Base-by-base conservation (phyloP, 1,284 basidiomycete genomes). In the Tetrapyrgos nigripes region DNA sequence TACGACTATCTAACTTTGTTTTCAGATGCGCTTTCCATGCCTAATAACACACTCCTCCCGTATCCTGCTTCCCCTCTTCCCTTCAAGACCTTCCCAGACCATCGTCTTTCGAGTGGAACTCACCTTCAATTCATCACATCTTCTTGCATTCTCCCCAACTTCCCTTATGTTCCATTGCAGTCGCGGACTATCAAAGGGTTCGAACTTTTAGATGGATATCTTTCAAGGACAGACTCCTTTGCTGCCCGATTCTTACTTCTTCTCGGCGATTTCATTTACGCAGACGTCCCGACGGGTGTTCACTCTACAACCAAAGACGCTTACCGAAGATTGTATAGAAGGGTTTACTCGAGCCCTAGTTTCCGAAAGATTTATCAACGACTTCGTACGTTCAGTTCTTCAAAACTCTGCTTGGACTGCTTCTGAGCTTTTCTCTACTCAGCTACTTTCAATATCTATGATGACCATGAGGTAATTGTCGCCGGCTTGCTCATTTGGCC, bases 261-360 rank as follows among this genome's bases (percentile, higher is more conserved):
- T 68, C 72, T 90, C 52, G 88, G 89, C 2, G 89, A 93, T 67
- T 88, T 90, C 65, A 88, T 93, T 65, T 92, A 93, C 64, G 88
- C 87, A 5, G 91, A 93, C 67, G 85, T 92, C 1, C 91, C 91
- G n/a, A n/a, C n/a, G n/a, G 3, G 61, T 79, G 13, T 88, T 85
- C 70, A 79, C n/a, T 81, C 55, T 86, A 87, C 3, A 83, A 86
- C 60, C 58, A 71, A 74, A 56, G 81, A 86, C 53, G 79, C 81
- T 6, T 91, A 89, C 68, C 73, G 82, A 58, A 79, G 87, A 43
- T 76, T 89, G 17, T 92, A 92, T 67, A 75, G 89, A 28, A 80
- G 86, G 52, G 85, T 84, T 61, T 91, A 89, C 61, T 79, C 84
- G 28, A 87, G 85, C 63, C 73, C 80, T 5, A 87, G 87, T 66